Percentiles rank a stretch among this genome's conserved stretches.
Conservation (phyloP, 805 yeast species). For the Peterozyma toletana region DNA sequence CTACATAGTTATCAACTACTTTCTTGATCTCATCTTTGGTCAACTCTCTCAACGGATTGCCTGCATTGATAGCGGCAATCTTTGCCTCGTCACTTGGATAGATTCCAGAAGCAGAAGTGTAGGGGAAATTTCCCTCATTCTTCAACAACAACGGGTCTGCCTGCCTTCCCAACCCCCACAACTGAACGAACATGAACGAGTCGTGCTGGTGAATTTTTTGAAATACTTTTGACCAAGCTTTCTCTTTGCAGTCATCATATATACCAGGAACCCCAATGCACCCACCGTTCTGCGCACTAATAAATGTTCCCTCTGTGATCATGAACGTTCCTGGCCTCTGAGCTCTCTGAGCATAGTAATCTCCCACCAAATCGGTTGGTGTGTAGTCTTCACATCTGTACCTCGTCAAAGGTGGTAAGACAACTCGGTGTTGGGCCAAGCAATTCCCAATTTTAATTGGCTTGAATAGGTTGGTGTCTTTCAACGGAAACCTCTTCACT, state of each 20-base stretch:
- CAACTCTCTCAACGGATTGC: constrained; percentile 40
- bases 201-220: constrained; percentile 44
- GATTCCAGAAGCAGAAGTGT: constrained; percentile 31
- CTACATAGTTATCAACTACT: constrained; percentile 31
- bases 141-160: constrained; percentile 30
- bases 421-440: constrained; percentile 18
- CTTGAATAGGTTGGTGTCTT: constrained; percentile 27
- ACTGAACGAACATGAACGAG: constrained; percentile 37
- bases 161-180: constrained; percentile 43
- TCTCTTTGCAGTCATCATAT: constrained; percentile 36
- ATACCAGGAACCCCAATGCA: constrained; percentile 43
- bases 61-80: constrained; percentile 23
- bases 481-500: constrained; percentile 15
- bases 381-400: constrained; percentile 23
- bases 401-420: constrained; percentile 11
- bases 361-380: constrained; percentile 39
- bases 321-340: constrained; percentile 48
- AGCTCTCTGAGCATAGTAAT: constrained; percentile 53
- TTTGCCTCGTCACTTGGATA: constrained; percentile 26
- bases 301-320: constrained; percentile 53
- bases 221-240: constrained; percentile 41
- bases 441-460: constrained; percentile 27
- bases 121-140: constrained; percentile 25
- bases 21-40: constrained; percentile 33
- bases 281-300: constrained; percentile 35